phyloP scores from a whole-genome alignment of 2,329 filamentous ascomycete species.

The Curvularia sp. region DNA sequence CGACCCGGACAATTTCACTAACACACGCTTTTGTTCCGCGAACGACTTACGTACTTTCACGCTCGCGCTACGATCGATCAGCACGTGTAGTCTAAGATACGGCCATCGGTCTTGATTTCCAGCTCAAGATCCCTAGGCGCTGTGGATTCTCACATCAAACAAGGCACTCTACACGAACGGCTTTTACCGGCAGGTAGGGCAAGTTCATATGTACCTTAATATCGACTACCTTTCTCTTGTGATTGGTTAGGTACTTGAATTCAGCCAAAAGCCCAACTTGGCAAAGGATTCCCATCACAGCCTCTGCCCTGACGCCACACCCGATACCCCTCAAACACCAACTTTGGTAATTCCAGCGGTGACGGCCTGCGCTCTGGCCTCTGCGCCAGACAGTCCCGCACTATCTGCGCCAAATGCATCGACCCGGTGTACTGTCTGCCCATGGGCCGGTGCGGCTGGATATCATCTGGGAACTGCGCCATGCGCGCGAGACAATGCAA shows the following conservation, averaged over 20 bases:
- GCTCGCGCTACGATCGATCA: background rate
- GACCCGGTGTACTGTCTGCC: background rate
- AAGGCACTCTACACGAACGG: background rate
- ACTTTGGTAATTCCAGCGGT: background rate
- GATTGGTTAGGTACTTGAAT: background rate
- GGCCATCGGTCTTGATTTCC: background rate
- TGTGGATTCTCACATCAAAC: background rate
- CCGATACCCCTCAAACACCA: slow-evolving; percentile 6
- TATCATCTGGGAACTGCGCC: background rate
- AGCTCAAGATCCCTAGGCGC: background rate
- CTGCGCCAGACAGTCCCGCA: background rate
- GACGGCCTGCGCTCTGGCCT: slow-evolving; percentile 1
- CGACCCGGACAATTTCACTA: background rate
- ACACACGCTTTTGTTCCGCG: background rate
- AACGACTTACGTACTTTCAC: background rate
- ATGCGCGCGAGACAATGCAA: slow-evolving; percentile 14
- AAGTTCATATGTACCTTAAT: background rate
- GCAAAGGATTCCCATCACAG: background rate
- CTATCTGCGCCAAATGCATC: background rate
- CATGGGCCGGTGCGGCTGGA: background rate
- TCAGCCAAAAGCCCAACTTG: slow-evolving; percentile 10
- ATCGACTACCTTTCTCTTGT: too few relatives aligned
- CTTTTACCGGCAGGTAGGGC: background rate
- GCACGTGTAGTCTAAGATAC: background rate
- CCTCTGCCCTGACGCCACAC: slow-evolving; percentile 1